Evolutionary conservation across 192 early-diverging fungal species (phyloP).

Genomic region (Tieghemiomyces parasiticus): DNA sequence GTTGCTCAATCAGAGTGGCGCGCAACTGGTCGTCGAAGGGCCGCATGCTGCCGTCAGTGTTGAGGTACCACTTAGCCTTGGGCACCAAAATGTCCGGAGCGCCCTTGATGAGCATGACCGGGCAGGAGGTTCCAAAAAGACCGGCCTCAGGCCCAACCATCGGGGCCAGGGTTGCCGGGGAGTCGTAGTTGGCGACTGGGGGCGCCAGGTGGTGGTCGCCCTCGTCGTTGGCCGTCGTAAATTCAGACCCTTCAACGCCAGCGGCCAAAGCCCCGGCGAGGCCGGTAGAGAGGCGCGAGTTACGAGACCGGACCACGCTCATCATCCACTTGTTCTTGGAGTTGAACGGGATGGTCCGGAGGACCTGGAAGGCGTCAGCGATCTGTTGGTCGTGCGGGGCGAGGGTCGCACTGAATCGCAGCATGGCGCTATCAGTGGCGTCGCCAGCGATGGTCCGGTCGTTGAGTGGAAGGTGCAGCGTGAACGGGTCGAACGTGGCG

Average conservation of each 20-base stretch:
- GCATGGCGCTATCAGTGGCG: constrained; percentile 71
- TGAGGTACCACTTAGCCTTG: constrained; percentile 25
- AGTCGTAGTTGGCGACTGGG: neutral
- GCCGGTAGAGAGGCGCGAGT: neutral
- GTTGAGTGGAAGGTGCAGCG: constrained; percentile 26
- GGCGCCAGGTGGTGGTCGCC: neutral
- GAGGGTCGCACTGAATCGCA: constrained; percentile 45
- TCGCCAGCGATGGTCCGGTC: constrained; percentile 59
- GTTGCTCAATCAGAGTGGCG: constrained; percentile 20
- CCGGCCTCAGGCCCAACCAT: constrained; percentile 17
- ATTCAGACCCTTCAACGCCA: too few relatives aligned
- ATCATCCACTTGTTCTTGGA: constrained; percentile 61
- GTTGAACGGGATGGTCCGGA: constrained; percentile 51
- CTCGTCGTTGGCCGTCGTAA: neutral
- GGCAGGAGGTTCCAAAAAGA: neutral
- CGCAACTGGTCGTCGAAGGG: constrained; percentile 21
- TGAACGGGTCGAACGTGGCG: constrained; percentile 34
- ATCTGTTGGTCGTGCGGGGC: constrained; percentile 11
- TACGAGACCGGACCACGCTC: constrained; percentile 13
- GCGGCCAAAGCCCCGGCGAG: too few relatives aligned
- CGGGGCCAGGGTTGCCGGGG: neutral
- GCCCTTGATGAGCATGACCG: constrained; percentile 54
- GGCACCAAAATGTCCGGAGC: constrained; percentile 61
- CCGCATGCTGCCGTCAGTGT: constrained; percentile 20
- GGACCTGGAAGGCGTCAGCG: constrained; percentile 15